Evolutionary conservation across 1,284 basidiomycete genomes (phyloP).

Genomic region (Trichosporon sp.): DNA sequence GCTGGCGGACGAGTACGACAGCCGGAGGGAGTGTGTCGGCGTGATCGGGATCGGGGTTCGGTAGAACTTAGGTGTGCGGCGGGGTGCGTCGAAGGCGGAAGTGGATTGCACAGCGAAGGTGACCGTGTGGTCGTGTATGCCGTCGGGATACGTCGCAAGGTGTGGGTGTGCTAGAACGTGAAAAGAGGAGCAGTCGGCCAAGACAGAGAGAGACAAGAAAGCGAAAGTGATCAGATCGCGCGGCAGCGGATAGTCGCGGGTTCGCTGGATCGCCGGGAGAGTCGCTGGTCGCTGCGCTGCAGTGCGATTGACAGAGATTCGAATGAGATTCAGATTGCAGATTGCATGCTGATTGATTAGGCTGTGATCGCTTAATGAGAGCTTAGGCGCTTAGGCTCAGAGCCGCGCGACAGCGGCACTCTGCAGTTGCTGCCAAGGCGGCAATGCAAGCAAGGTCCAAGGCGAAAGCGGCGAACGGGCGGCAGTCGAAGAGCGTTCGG

Average conservation of each 20-base stretch:
- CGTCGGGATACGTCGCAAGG: neutral
- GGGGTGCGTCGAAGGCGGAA: neutral
- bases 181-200: neutral
- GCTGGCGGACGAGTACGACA: neutral
- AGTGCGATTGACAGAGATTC: neutral
- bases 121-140: neutral
- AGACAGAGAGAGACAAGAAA: neutral
- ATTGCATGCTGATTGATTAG: neutral
- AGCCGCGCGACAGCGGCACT: neutral
- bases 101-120: neutral
- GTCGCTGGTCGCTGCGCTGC: neutral
- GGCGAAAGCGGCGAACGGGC: neutral
- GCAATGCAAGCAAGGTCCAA: neutral
- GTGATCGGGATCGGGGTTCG: neutral
- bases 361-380: conserved; percentile 3
- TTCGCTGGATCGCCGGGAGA: neutral
- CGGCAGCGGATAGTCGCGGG: neutral
- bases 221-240: neutral
- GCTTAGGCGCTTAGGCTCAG: neutral
- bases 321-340: conserved; percentile 1
- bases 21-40: neutral
- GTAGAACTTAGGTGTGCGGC: neutral
- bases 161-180: neutral
- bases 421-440: neutral
- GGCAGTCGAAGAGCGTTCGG: neutral